These are phyloP conservation scores for Strigomonas culicis DNA, from an alignment of 208 protist species.

Conservation along the genomic window DNA sequence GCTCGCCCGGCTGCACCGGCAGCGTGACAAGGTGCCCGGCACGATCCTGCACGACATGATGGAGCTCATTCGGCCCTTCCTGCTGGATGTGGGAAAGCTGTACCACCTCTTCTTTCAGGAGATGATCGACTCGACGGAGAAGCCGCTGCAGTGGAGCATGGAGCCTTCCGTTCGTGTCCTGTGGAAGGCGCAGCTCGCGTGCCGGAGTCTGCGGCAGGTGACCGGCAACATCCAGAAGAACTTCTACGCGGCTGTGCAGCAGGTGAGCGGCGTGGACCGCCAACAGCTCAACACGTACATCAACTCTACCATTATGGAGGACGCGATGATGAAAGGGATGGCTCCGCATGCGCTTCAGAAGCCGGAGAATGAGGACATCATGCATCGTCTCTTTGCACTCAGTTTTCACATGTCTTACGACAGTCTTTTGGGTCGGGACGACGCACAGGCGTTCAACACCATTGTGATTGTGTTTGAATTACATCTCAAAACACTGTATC, in stretches of 20 bases:
- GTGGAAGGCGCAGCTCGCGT: conserved; percentile 39
- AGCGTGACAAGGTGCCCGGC: conserved; percentile 21
- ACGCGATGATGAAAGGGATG: conserved; percentile 16
- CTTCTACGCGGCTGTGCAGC: conserved; percentile 48
- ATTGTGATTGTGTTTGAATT: conserved; percentile 38
- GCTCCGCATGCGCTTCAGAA: conserved; percentile 1
- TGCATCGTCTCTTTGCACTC: conserved; percentile 37
- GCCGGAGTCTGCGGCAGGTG: conserved; percentile 39
- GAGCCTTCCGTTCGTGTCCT: conserved; percentile 30
- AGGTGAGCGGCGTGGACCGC: conserved; percentile 26
- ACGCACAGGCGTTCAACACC: conserved; percentile 36
- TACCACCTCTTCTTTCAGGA: conserved; percentile 54
- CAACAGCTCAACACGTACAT: conserved; percentile 31
- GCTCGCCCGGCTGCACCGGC: conserved; percentile 38
- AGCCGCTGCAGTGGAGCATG: conserved; percentile 37
- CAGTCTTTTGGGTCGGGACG: conserved; percentile 22
- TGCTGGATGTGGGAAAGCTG: conserved; percentile 38
- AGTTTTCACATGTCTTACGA: conserved; percentile 48
- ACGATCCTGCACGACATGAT: conserved; percentile 33
- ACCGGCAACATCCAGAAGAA: conserved; percentile 60
- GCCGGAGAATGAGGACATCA: conserved; percentile 22
- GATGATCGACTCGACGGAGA: conserved; percentile 63
- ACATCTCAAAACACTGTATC: conserved; percentile 25
- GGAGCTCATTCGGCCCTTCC: conserved; percentile 45
- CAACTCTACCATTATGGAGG: conserved; percentile 25